Percentiles rank a stretch among this genome's conserved stretches.
Conservation (phyloP, 352 stramenopile genomes). For the Pythium scleroteichum region DNA sequence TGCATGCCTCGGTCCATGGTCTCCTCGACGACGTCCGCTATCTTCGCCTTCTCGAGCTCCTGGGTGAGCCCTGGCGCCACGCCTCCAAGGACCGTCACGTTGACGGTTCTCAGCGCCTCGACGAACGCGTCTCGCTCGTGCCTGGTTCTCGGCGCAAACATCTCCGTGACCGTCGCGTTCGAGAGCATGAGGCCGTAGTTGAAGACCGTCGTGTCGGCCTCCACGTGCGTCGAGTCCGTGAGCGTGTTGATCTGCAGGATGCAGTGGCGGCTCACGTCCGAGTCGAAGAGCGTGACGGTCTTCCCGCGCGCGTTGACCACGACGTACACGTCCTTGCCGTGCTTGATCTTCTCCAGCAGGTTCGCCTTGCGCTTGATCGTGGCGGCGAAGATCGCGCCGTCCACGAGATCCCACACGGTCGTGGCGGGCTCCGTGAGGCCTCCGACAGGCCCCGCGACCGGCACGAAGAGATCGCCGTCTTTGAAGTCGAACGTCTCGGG, state of each 20-base stretch:
- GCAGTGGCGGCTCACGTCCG: constrained; percentile 21
- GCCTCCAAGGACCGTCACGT: neutral
- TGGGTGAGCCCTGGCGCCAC: neutral
- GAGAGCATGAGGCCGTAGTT: constrained; percentile 17
- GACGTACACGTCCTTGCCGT: constrained; percentile 58
- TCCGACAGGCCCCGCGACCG: constrained; percentile 30
- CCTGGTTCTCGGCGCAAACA: constrained; percentile 34
- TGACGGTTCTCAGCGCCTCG: constrained; percentile 2
- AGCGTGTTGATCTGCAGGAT: constrained; percentile 33
- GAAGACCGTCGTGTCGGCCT: constrained; percentile 41
- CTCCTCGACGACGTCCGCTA: no score
- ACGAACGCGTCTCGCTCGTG: constrained; percentile 50
- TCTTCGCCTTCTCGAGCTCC: no score
- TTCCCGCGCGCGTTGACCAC: constrained; percentile 46
- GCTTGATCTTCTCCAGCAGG: constrained; percentile 46
- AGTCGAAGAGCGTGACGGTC: constrained; percentile 43
- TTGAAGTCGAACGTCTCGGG: constrained; percentile 37
- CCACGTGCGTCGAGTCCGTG: neutral
- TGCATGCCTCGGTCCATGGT: no score
- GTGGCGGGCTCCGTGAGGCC: neutral
- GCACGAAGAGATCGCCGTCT: constrained; percentile 50
- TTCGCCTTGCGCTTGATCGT: constrained; percentile 60
- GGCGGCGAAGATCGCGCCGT: constrained; percentile 16
- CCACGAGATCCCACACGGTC: constrained; percentile 21
- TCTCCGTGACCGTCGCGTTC: constrained; percentile 25